Evolutionary conservation across 2,329 filamentous ascomycete genomes (phyloP), one percentile per base, ranked within the genome.

Genomic region (Westerdykella aurantiaca): DNA sequence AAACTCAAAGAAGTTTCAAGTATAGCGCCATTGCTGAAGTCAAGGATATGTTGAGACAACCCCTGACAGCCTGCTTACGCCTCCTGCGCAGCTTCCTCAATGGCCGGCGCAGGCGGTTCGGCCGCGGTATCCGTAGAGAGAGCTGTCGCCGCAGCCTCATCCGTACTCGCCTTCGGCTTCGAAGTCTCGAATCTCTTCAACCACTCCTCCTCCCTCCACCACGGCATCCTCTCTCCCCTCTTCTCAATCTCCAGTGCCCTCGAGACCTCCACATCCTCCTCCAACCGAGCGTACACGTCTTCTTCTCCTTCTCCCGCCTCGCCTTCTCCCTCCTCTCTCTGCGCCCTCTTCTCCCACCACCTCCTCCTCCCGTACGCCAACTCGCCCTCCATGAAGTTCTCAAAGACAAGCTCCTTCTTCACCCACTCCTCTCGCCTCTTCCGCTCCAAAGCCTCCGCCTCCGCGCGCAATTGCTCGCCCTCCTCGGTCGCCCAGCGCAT

Each of bases 341-440:
- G 51, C 14, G 67, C 51, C 6, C 61, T 61, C n/a, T 54, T 42
- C 10, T 72, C 62, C 3, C 61, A 29, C 12, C 67, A 61, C 18
- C 59, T 60, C 21, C 62, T 53, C 34, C 61, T 51, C 31, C 53
- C 53, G 2, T 41, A 47, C 10, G 57, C 79, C 70, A 83, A 82
- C 62, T 83, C 80, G 29, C 79, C 73, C 63, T 91, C 86, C 53
- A 88, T 76, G 25, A 85, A 76, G 58, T 88, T 86, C 45, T 87
- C 80, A n/a, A 93, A 67, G 14, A 91, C 67, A 23, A 87, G 76
- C 67, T 93, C 86, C 67, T 91, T 91, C 67, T 86, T 81, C 12
- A 81, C 71, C 87, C 87, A 93, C 61, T 88, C 85, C 49, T 81
- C 75, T 62, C 80, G 80, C 65, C 85, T 82, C 11, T 75, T 58